Conservation (phyloP, 1,284 basidiomycete genomes). For the Taiwanofungus camphoratus region DNA sequence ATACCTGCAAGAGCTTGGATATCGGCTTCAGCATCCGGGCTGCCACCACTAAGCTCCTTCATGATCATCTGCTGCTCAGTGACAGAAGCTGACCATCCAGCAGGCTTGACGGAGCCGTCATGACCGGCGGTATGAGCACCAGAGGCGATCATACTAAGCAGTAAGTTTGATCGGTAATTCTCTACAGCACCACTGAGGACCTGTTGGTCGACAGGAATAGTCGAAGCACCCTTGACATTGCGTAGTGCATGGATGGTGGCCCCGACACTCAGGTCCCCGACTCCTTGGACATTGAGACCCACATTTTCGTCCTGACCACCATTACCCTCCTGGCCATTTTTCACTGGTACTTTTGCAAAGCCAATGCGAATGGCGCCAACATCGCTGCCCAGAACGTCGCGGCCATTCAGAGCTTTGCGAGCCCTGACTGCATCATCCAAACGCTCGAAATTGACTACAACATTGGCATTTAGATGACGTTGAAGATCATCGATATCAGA, state of each 20-base stretch:
- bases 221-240: slow-evolving; percentile 80
- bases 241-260: slow-evolving; percentile 83
- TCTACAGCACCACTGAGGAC: slow-evolving; percentile 85
- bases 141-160: slow-evolving; percentile 84
- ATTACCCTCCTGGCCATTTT: slow-evolving; percentile 67
- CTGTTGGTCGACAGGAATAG: slow-evolving; percentile 87
- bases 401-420: slow-evolving; percentile 89
- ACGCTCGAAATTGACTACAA: slow-evolving; percentile 90
- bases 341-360: slow-evolving; percentile 92
- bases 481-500: slow-evolving; percentile 20
- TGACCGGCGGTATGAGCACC: slow-evolving; percentile 67
- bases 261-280: slow-evolving; percentile 77
- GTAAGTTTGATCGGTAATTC: slow-evolving; percentile 89
- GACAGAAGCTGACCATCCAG: slow-evolving; percentile 62
- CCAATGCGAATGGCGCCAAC: slow-evolving; percentile 95
- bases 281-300: slow-evolving; percentile 65
- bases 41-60: slow-evolving; percentile 81
- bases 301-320: slow-evolving; percentile 55
- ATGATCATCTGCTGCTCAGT: slow-evolving; percentile 95
- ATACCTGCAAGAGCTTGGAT: slow-evolving; percentile 78
- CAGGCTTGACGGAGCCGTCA: slow-evolving; percentile 52
- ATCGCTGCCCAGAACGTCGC: slow-evolving; percentile 92
- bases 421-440: slow-evolving; percentile 94
- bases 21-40: slow-evolving; percentile 74
- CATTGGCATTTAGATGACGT: slow-evolving; percentile 6